Conservation (phyloP, 2,329 filamentous ascomycete genomes). For the Emergomyces pasteurianus region DNA sequence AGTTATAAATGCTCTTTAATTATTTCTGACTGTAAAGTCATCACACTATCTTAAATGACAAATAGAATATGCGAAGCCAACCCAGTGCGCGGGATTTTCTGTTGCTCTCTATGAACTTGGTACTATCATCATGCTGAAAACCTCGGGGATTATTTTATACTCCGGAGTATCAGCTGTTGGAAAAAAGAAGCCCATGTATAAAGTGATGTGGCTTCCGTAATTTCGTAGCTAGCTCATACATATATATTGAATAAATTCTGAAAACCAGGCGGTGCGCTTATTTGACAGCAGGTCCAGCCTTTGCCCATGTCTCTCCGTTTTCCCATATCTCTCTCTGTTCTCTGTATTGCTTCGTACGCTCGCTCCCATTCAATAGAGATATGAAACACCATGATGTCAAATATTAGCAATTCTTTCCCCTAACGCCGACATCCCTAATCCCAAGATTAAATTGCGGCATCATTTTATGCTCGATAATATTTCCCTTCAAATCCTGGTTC, state of each 20-base stretch:
- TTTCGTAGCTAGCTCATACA: not conserved
- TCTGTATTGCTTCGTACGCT: too few relatives aligned
- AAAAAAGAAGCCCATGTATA: not conserved
- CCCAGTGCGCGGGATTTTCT: not conserved
- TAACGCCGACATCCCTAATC: not conserved
- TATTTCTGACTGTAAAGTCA: too few relatives aligned
- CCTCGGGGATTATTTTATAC: too few relatives aligned
- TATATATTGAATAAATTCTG: not conserved
- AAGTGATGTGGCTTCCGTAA: not conserved
- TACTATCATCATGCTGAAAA: not conserved
- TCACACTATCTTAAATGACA: not conserved
- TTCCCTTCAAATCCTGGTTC: too few relatives aligned
- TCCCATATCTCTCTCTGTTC: too few relatives aligned
- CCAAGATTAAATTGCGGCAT: not conserved
- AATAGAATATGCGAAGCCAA: not conserved
- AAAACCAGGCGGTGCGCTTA: not conserved
- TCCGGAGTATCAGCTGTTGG: too few relatives aligned
- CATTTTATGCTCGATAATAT: not conserved
- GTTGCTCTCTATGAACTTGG: too few relatives aligned
- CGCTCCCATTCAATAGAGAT: not conserved
- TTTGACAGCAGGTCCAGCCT: too few relatives aligned
- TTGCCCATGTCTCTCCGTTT: too few relatives aligned
- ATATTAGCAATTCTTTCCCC: not conserved
- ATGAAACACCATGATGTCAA: not conserved
- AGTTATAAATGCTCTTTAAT: too few relatives aligned